Evolutionary conservation across 2,329 filamentous ascomycete species (phyloP), one percentile per base, ranked within the genome.

Genomic region (Alternaria sp.): DNA sequence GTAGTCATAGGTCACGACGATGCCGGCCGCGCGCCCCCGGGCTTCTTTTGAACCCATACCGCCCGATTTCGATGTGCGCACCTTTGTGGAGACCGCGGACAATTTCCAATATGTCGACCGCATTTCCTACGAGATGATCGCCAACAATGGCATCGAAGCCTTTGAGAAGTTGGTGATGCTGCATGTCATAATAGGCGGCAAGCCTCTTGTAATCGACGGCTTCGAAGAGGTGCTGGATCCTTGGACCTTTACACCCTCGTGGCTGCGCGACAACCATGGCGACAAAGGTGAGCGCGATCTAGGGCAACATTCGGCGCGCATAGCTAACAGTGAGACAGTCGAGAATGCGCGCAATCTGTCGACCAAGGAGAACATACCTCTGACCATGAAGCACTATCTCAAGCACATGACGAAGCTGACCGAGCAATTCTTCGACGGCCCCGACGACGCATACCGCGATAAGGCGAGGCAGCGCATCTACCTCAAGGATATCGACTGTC

Each of bases 401-500:
- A 91, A 92, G 67, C 94, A 93, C 54, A 91, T 98, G 91, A 87
- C 88, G 44, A 88, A 91, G 68, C 87, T 98, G 30, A 89, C 94
- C 1, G 90, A 95, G 54, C 93, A 97, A 76, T 97, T 93, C 74
- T 85, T 84, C 69, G 80, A 82, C 84, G 91, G 85, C 9, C 83
- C 88, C 0, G 86, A 85, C 0, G 86, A 85, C 50, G 95, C 92
- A 67, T 97, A 91, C 77, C 90, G 90, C 63, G 91, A 96, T 67
- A 89, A 92, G 65, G 87, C 88, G 40, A 86, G 92, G 21, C 96
- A 99, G 77, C 89, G 96, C 12, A 88, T 98, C 2, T 99, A 99
- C 77, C 83, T 98, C 23, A 99, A 99, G 75, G 96, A 99, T 76
- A 97, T 99, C 62, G 96, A 99, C 78, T 97, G 94, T 70, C 96